Base-by-base conservation (phyloP, 768 basidiomycete genomes). In the Auriscalpium microsporum region DNA sequence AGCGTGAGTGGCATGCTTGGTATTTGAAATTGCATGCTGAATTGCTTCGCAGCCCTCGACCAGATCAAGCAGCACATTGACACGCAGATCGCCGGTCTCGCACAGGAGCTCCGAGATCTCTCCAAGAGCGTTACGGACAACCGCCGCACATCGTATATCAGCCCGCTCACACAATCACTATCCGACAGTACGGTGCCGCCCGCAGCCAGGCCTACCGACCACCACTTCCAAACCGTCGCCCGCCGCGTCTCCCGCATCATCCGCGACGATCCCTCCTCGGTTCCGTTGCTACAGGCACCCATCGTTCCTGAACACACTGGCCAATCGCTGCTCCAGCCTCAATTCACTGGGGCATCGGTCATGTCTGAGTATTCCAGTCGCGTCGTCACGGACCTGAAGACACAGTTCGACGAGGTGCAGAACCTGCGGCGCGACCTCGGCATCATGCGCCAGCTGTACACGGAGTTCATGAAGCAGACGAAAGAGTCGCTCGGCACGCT, bases 31-130 rank as follows among this genome's bases (percentile, higher is more conserved):
- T 17, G 16, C 34, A 17, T 54, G 6, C 13, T 48, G 5, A 45
- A 46, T 58, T 46, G 56, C 36, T 52, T 8, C 40, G 17, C 63
- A 99, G 95, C 93, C 21, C 84, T 98, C 53, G 94, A 99, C 70
- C 95, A 98, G 68, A 95, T 99, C 69, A 97, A 95, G 68, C 93
- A 97, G 65, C 95, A 99, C 67, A 94, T 99, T 62, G 95, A 99
- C 65, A 65, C 82, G 2, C 94, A 95, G 64, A 94, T 99, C 58
- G 84, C 89, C 0, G 74, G 74, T 0, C 74, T 99, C 16, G 83
- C 90, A 34, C 86, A 87, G 60, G 94, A 98, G 56, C 80, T 97
- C 70, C 92, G 93, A 62, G 94, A 98, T 44, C 79, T 98, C 62
- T 86, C 83, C 63, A 73, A 76, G 2, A 75, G 78, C 3, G 82